Percentiles rank a stretch among this genome's conserved stretches.
Conservation (phyloP, 2,329 filamentous ascomycete species). For the Drechslerella stenobrocha region DNA sequence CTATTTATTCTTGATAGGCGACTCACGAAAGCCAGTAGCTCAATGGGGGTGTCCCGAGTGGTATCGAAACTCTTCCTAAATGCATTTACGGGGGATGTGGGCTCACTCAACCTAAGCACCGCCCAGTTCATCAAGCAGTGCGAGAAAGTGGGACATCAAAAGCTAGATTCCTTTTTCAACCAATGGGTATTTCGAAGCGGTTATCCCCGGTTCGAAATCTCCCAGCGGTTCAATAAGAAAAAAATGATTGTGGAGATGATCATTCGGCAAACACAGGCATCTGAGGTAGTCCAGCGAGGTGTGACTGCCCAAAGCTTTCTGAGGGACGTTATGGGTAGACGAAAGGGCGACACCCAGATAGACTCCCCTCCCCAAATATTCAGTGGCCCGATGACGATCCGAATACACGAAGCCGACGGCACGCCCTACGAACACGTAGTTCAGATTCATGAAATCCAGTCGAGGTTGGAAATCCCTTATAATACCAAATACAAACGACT, state of each 20-base stretch:
- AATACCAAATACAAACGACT: slow-evolving; percentile 99
- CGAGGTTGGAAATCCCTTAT: slow-evolving; percentile 92
- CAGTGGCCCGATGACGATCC: slow-evolving; percentile 93
- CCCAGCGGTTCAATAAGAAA: slow-evolving; percentile 96
- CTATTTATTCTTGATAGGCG: slow-evolving; percentile 92
- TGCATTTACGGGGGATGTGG: slow-evolving; percentile 77
- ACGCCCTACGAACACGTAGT: slow-evolving; percentile 98
- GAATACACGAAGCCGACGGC: slow-evolving; percentile 96
- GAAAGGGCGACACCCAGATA: slow-evolving; percentile 1
- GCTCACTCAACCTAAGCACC: slow-evolving; percentile 70
- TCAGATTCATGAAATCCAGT: slow-evolving; percentile 83
- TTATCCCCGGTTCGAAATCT: slow-evolving; percentile 83
- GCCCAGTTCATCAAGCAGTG: slow-evolving; percentile 79
- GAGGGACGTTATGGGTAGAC: slow-evolving; percentile 74
- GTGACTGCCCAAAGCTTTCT: slow-evolving; percentile 68
- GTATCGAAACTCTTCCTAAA: slow-evolving; percentile 83
- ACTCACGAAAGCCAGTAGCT: slow-evolving; percentile 82
- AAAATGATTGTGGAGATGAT: slow-evolving; percentile 90
- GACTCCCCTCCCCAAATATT: slow-evolving; percentile 59
- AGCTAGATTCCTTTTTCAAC: slow-evolving; percentile 85
- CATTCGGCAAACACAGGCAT: slow-evolving; percentile 73
- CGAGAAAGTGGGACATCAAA: slow-evolving; percentile 84
- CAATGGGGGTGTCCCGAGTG: slow-evolving; percentile 79
- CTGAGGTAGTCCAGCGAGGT: slow-evolving; percentile 65
- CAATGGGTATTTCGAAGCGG: slow-evolving; percentile 91